A percentile compares a stretch with the other conserved stretches of the same genome.
Evolutionary conservation across 1,139 yeast genomes (phyloP).

Genomic region (Sugiyamaella xylanicola): DNA sequence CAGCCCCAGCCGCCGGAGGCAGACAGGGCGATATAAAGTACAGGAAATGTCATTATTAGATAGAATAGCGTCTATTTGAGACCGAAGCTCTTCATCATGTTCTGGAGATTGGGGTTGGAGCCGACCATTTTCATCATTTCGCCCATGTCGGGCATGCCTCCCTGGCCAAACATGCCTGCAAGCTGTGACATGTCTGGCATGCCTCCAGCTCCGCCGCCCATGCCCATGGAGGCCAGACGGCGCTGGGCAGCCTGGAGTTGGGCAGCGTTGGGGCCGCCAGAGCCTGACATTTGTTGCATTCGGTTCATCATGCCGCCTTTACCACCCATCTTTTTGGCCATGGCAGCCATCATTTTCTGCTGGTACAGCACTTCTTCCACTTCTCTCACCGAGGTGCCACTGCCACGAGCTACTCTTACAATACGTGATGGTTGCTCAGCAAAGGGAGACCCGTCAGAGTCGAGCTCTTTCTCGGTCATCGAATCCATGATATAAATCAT

Average conservation of each 20-base stretch:
- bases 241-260: constrained; percentile 45
- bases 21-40: background rate
- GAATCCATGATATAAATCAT: constrained; percentile 95
- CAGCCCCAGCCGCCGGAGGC: constrained; percentile 2
- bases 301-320: constrained; percentile 49
- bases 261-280: constrained; percentile 37
- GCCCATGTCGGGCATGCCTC: constrained; percentile 53
- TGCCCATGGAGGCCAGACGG: constrained; percentile 43
- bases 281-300: constrained; percentile 44
- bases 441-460: constrained; percentile 84
- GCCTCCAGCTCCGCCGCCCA: constrained; percentile 39
- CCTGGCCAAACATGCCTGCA: constrained; percentile 50
- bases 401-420: constrained; percentile 91
- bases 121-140: constrained; percentile 59
- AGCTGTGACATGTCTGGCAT: constrained; percentile 43
- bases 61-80: constrained; percentile 33
- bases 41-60: background rate
- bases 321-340: constrained; percentile 75
- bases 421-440: constrained; percentile 81
- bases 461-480: constrained; percentile 90
- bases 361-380: constrained; percentile 92
- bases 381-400: constrained; percentile 90
- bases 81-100: constrained; percentile 77
- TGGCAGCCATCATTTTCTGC: constrained; percentile 91
- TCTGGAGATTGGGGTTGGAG: constrained; percentile 72